Evolutionary conservation across 2,329 filamentous ascomycete species (phyloP).

Genomic region (Didymellaceae sp.): DNA sequence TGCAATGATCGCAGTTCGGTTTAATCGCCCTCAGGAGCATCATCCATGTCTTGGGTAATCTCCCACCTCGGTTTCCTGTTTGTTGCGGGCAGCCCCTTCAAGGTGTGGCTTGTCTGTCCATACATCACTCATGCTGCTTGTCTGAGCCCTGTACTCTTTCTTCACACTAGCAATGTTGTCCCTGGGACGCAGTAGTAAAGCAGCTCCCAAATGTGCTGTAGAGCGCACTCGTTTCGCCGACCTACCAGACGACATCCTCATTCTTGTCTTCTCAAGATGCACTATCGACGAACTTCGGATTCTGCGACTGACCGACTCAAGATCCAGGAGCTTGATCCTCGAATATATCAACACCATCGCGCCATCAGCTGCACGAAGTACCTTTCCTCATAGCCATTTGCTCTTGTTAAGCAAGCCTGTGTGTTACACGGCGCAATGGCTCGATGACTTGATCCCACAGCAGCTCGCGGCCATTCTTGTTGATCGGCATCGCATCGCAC

Average conservation of each 20-base stretch:
- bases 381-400: slow-evolving; percentile 30
- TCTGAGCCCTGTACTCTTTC: background rate
- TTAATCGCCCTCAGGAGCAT: slow-evolving; percentile 5
- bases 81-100: background rate
- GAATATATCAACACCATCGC: slow-evolving; percentile 38
- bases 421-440: slow-evolving; percentile 24
- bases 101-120: background rate
- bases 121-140: background rate
- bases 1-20: slow-evolving; percentile 8
- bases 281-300: slow-evolving; percentile 37
- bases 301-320: slow-evolving; percentile 29
- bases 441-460: slow-evolving; percentile 36
- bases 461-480: slow-evolving; percentile 41
- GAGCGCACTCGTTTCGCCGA: slow-evolving; percentile 18
- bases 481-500: slow-evolving; percentile 36
- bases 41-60: slow-evolving; percentile 15
- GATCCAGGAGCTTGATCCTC: slow-evolving; percentile 30
- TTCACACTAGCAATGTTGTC: slow-evolving; percentile 3
- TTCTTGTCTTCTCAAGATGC: slow-evolving; percentile 36
- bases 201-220: background rate
- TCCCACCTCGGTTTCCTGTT: slow-evolving; percentile 2
- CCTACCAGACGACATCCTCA: slow-evolving; percentile 41
- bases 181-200: slow-evolving; percentile 1
- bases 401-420: slow-evolving; percentile 21
- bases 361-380: slow-evolving; percentile 34